Percentiles rank a stretch among this genome's conserved stretches.
These are phyloP conservation scores for Metschnikowia santaceciliae DNA, from an alignment of 805 yeast species.

Conservation along the genomic window DNA sequence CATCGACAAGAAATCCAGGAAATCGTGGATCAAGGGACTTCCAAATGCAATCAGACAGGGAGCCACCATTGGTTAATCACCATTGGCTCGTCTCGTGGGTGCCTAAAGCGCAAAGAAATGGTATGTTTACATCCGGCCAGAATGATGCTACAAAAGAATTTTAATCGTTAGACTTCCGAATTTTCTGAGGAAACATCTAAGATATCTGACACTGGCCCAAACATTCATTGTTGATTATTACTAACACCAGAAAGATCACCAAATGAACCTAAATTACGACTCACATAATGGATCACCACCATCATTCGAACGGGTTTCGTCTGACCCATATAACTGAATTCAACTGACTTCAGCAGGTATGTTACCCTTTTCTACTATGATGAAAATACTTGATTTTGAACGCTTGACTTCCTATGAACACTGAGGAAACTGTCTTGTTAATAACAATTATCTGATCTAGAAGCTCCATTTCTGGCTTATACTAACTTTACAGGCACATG, in stretches of 20 bases:
- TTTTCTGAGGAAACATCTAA: slow-evolving; percentile 32
- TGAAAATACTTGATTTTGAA: slow-evolving; percentile 24
- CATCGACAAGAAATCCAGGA: slow-evolving; percentile 61
- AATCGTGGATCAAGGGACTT: slow-evolving; percentile 78
- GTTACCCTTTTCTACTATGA: slow-evolving; percentile 15
- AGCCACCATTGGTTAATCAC: slow-evolving; percentile 26
- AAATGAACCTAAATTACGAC: no score
- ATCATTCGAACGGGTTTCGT: slow-evolving; percentile 4
- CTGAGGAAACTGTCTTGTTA: slow-evolving; percentile 23
- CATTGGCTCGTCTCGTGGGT: background rate
- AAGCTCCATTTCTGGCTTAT: background rate
- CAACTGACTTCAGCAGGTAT: slow-evolving; percentile 9
- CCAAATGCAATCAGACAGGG: slow-evolving; percentile 63
- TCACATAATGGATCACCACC: no score
- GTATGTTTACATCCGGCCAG: slow-evolving; percentile 11
- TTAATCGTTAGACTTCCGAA: slow-evolving; percentile 43
- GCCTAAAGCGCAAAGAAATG: background rate
- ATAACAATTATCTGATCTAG: slow-evolving; percentile 16
- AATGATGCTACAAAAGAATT: slow-evolving; percentile 34
- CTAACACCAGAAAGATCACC: slow-evolving; percentile 4
- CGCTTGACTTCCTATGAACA: slow-evolving; percentile 28
- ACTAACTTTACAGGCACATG: slow-evolving; percentile 12
- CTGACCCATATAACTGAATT: background rate
- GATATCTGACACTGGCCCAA: slow-evolving; percentile 20
- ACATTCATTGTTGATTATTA: background rate